Percentiles rank a stretch among this genome's conserved stretches.
phyloP scores from a whole-genome alignment of 2,329 filamentous ascomycete genomes.

The Penicillium brasilianum region DNA sequence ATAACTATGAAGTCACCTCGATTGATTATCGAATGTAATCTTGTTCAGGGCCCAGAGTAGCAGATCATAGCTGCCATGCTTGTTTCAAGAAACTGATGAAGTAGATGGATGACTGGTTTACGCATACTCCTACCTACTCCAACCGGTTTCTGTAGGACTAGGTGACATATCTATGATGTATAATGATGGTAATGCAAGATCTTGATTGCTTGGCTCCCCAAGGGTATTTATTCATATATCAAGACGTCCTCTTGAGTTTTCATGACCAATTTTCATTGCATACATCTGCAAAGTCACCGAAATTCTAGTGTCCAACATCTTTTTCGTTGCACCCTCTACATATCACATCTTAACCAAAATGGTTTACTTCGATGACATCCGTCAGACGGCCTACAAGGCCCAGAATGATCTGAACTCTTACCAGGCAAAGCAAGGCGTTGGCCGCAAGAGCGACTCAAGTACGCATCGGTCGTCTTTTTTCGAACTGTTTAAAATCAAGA shows the following conservation, averaged over 20 bases:
- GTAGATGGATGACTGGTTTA: background rate
- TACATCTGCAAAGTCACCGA: background rate
- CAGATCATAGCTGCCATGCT: conserved; percentile 15
- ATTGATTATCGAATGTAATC: background rate
- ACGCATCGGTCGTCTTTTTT: conserved; percentile 7
- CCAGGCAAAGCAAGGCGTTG: conserved; percentile 46
- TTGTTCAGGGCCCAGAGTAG: background rate
- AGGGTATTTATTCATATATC: background rate
- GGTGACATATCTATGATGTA: conserved; percentile 44
- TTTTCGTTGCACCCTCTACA: too few relatives aligned
- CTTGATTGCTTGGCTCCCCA: background rate
- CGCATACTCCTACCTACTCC: background rate
- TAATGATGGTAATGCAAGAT: conserved; percentile 36
- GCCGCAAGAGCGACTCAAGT: conserved; percentile 49
- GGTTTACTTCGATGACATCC: conserved; percentile 31
- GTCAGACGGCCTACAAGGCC: conserved; percentile 37
- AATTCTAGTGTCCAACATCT: background rate
- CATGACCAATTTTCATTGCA: background rate
- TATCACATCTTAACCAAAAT: conserved; percentile 6
- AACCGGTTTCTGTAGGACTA: background rate
- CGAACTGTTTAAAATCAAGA: background rate
- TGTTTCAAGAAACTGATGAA: conserved; percentile 10
- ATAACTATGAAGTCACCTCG: conserved; percentile 30
- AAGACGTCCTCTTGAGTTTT: background rate
- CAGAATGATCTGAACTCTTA: conserved; percentile 49